Evolutionary conservation across 2,329 filamentous ascomycete genomes (phyloP).

Genomic region (Sporothrix mexicana): DNA sequence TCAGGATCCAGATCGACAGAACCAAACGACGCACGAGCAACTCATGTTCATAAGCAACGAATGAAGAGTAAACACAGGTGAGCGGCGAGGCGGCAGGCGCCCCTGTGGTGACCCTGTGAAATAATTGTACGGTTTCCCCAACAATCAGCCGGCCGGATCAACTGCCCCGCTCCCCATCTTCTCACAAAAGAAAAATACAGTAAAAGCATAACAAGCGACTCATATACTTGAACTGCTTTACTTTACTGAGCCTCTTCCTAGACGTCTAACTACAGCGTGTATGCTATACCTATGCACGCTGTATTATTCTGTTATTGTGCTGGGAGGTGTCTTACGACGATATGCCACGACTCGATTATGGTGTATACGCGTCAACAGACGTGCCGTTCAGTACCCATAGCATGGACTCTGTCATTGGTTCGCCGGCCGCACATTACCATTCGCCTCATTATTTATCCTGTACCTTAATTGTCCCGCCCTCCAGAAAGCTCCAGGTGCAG

Average conservation of each 20-base stretch:
- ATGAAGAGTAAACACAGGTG: too few relatives aligned
- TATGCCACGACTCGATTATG: background rate
- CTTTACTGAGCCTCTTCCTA: background rate
- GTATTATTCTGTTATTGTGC: background rate
- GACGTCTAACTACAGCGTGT: background rate
- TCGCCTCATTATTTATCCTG: background rate
- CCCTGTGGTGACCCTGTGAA: background rate
- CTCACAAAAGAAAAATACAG: background rate
- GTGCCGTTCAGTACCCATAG: background rate
- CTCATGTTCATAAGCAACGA: background rate
- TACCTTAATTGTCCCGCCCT: background rate
- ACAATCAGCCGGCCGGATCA: slow-evolving; percentile 26
- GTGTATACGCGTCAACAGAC: background rate
- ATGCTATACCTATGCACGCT: background rate
- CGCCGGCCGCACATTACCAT: background rate
- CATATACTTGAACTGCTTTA: too few relatives aligned
- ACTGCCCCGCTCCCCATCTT: background rate
- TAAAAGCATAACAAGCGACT: background rate
- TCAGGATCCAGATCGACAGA: background rate
- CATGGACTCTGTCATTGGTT: slow-evolving; percentile 3
- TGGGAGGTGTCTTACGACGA: background rate
- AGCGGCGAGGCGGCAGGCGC: background rate
- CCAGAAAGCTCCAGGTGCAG: background rate
- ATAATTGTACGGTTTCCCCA: background rate
- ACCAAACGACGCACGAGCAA: background rate